Evolutionary conservation across 495 filamentous ascomycete species (phyloP).

Genomic region (Penicillium bovifimosum): DNA sequence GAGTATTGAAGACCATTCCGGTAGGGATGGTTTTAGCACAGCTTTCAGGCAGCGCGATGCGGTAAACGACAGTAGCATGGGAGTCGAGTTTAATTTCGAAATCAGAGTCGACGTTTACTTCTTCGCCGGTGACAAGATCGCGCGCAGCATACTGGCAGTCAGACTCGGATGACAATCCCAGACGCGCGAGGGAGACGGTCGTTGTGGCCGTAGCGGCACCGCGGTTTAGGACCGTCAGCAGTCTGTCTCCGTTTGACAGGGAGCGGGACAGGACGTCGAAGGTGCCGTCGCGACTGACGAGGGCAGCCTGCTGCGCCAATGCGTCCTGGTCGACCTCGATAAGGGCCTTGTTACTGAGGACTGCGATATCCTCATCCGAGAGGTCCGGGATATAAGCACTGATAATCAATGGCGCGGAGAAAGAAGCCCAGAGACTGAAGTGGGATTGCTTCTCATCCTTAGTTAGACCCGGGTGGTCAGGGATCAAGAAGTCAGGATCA

Average conservation of each 20-base stretch:
- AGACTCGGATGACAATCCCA: conserved; percentile 17
- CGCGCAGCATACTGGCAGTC: conserved; percentile 17
- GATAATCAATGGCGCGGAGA: conserved; percentile 37
- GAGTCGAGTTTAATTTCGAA: conserved; percentile 20
- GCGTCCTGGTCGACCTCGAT: conserved; percentile 39
- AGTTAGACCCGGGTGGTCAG: conserved; percentile 33
- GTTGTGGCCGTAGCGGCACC: conserved; percentile 16
- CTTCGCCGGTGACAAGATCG: conserved; percentile 20
- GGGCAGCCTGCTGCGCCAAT: conserved; percentile 35
- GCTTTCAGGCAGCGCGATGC: conserved; percentile 15
- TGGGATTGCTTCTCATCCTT: conserved; percentile 36
- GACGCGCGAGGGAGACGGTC: conserved; percentile 12
- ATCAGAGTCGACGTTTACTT: conserved; percentile 1
- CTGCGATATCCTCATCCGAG: conserved; percentile 25
- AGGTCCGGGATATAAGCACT: conserved; percentile 37
- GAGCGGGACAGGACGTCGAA: conserved; percentile 32
- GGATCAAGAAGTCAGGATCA: conserved; percentile 42
- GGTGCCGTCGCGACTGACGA: conserved; percentile 30
- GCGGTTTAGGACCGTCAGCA: conserved; percentile 31
- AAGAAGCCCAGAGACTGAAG: conserved; percentile 39
- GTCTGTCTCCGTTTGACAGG: conserved; percentile 26
- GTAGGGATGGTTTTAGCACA: conserved; percentile 22
- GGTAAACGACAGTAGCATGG: conserved; percentile 27
- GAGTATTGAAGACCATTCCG: conserved; percentile 31
- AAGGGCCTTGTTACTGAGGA: conserved; percentile 32